Evolutionary conservation across 306 rosid species (phyloP).

Genomic region (Cucumis hystrix): DNA sequence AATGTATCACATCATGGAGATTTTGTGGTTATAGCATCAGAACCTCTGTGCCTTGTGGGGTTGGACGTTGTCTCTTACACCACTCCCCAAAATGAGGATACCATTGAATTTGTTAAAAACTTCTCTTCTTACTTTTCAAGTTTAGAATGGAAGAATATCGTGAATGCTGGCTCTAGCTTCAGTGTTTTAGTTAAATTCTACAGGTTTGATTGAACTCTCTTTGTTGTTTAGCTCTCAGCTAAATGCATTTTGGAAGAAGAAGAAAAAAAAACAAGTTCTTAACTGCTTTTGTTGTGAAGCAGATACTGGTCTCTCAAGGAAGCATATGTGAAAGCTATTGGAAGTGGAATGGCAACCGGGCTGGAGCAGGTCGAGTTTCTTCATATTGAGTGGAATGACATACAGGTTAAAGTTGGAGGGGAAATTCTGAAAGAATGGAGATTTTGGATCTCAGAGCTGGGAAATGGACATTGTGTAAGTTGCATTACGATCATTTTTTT

Average conservation of each 20-base stretch:
- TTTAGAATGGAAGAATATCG: constrained; percentile 64
- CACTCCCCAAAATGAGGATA: constrained; percentile 46
- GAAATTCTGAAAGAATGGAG: constrained; percentile 47
- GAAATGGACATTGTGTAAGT: constrained; percentile 56
- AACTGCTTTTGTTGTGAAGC: not conserved
- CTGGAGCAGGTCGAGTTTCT: constrained; percentile 65
- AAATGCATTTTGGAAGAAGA: not conserved
- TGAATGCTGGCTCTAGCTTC: constrained; percentile 36
- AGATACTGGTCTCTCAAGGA: constrained; percentile 91
- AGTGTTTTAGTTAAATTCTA: constrained; percentile 53
- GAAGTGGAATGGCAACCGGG: constrained; percentile 52
- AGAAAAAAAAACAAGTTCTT: not conserved
- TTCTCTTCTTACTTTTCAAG: constrained; percentile 66
- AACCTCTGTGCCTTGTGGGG: constrained; percentile 78
- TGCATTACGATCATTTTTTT: not conserved
- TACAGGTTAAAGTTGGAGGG: constrained; percentile 41
- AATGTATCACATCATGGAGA: constrained; percentile 88
- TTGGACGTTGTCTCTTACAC: constrained; percentile 56
- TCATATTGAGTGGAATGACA: constrained; percentile 44
- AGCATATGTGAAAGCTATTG: constrained; percentile 79
- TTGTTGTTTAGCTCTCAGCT: not conserved
- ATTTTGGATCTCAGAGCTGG: constrained; percentile 61
- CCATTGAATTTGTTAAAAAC: constrained; percentile 26
- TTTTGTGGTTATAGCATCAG: constrained; percentile 84
- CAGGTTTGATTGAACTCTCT: constrained; percentile 31